Base-by-base conservation (phyloP, 345 rosid genomes). In the Populus deltoides region DNA sequence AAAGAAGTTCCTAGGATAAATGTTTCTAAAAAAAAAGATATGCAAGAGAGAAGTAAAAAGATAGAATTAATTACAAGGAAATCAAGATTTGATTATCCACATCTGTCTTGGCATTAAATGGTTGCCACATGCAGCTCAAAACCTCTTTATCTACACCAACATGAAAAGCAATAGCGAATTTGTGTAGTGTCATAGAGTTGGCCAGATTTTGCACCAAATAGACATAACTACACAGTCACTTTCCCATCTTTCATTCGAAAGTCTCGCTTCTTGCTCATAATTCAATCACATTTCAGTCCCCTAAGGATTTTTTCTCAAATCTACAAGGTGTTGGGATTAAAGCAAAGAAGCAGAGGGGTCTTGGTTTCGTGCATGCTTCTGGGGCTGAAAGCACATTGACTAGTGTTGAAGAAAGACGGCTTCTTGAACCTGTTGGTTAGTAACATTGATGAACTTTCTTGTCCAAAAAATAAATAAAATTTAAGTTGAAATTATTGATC, bases 341-440 rank as follows among this genome's bases (percentile, higher is more conserved):
- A 41, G 72, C 82, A 65, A 81, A 79, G 76, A 85, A 74, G 79
- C 71, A 33, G 51, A 75, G 57, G 72, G 79, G 59, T 75, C 62
- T 38, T 73, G 82, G 86, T 68, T 82, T 41, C 35, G 24, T 75
- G 41, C 59, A 71, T 69, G 94, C 97, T 78, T 79, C 97, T 78
- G 77, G 77, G 62, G 68, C 86, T 75, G 89, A 78, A 22, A 78
- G 66, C 68, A 73, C 84, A 61, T 29, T 88, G 41, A 49, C 90
- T 15, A 66, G 45, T 66, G 84, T 67, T 68, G 75, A 82, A 51
- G 88, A 86, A 45, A 88, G 88, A 77, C 93, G 98, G 98, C 89
- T 95, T 86, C 97, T 91, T 76, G 85, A 87, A 81, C 98, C 97
- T n/a, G 92, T 90, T 72, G 98, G 97, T 91, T 69, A 75, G 89